A percentile compares a stretch with the other conserved stretches of the same genome.
These are phyloP conservation scores for Mercurialis annua DNA, from an alignment of 345 rosid genomes.

Conservation along the genomic window DNA sequence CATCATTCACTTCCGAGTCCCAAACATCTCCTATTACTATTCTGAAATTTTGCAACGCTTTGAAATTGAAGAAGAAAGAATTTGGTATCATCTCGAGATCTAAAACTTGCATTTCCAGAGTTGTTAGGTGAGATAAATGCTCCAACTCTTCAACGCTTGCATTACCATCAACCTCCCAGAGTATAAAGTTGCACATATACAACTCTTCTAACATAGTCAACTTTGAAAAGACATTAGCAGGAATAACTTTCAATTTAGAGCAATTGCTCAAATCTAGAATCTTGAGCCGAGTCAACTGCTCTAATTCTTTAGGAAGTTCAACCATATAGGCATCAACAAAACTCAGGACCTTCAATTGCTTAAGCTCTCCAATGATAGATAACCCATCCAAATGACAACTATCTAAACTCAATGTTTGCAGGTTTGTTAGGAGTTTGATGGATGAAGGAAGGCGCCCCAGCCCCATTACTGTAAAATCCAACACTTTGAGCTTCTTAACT, in stretches of 20 bases:
- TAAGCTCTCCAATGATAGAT: too few species aligned
- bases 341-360: slow-evolving; percentile 34
- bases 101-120: too few species aligned
- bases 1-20: slow-evolving; percentile 8
- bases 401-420: slow-evolving; percentile 8
- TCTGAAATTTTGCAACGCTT: slow-evolving; percentile 14
- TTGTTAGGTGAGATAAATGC: too few species aligned
- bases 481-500: slow-evolving; percentile 4
- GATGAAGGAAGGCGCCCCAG: slow-evolving; percentile 5
- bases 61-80: not conserved
- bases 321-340: slow-evolving; percentile 17
- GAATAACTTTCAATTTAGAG: slow-evolving; percentile 24
- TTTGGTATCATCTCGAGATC: slow-evolving; percentile 1
- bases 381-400: not conserved
- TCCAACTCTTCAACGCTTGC: slow-evolving; percentile 16
- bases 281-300: too few species aligned
- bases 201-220: slow-evolving; percentile 38
- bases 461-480: not conserved
- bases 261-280: too few species aligned
- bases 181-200: slow-evolving; percentile 18
- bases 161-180: slow-evolving; percentile 24
- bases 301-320: slow-evolving; percentile 22
- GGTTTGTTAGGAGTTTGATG: not conserved
- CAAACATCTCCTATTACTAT: slow-evolving; percentile 18
- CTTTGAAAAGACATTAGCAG: slow-evolving; percentile 26